A percentile compares a stretch with the other conserved stretches of the same genome.
phyloP scores from a whole-genome alignment of 495 filamentous ascomycete genomes.

The Podospora fimiseda region DNA sequence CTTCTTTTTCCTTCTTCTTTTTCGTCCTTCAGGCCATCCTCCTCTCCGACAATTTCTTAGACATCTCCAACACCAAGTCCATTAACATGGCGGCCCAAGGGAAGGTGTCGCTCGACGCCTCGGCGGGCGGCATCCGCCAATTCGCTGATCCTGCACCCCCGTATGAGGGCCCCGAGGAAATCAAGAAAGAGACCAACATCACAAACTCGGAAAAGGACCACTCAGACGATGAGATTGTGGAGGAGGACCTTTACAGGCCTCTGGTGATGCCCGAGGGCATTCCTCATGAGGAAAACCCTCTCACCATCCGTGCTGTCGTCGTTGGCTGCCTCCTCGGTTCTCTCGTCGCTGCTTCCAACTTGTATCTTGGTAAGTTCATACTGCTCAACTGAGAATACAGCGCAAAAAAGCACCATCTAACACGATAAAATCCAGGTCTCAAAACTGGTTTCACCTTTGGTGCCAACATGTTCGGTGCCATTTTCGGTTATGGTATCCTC shows the following conservation, averaged over 20 bases:
- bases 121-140: slow-evolving; percentile 17
- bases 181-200: slow-evolving; percentile 16
- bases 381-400: too few relatives aligned
- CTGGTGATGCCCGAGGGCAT: slow-evolving; percentile 40
- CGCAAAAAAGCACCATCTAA: too few relatives aligned
- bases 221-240: slow-evolving; percentile 18
- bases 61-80: too few relatives aligned
- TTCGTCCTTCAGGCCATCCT: too few relatives aligned
- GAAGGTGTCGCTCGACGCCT: slow-evolving; percentile 16
- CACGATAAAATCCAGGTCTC: too few relatives aligned
- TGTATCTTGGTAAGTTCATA: slow-evolving; percentile 50
- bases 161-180: slow-evolving; percentile 14
- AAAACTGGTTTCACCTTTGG: slow-evolving; percentile 62
- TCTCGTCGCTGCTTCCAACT: slow-evolving; percentile 58
- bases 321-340: slow-evolving; percentile 52
- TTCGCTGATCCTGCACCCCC: slow-evolving; percentile 25
- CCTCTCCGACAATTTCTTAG: neutral
- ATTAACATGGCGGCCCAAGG: slow-evolving; percentile 21
- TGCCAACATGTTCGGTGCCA: slow-evolving; percentile 54
- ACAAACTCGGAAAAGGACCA: slow-evolving; percentile 16
- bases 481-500: slow-evolving; percentile 61
- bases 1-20: neutral
- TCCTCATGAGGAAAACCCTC: slow-evolving; percentile 40
- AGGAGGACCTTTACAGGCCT: slow-evolving; percentile 41
- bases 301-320: slow-evolving; percentile 53